A percentile compares a stretch with the other conserved stretches of the same genome.
These are phyloP conservation scores for Paracoccidioides brasiliensis DNA, from an alignment of 2,329 filamentous ascomycete species.

Conservation along the genomic window DNA sequence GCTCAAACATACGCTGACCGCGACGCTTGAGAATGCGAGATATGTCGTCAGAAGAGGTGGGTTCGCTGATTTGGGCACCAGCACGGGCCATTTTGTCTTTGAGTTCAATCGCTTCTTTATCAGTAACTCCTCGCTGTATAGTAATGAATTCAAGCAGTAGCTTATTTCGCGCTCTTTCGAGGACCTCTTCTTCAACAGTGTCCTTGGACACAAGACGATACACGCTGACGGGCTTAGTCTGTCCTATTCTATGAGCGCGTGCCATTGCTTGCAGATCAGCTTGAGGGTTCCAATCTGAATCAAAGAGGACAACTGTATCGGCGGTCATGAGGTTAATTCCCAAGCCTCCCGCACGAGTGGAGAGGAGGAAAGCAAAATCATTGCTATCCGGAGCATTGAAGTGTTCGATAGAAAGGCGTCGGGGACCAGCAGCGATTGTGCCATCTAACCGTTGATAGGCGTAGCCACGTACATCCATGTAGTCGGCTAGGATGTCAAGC, in stretches of 20 bases:
- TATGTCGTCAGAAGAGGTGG: slow-evolving; percentile 85
- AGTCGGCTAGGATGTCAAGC: slow-evolving; percentile 90
- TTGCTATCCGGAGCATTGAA: slow-evolving; percentile 95
- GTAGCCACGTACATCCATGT: slow-evolving; percentile 84
- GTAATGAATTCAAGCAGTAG: slow-evolving; percentile 94
- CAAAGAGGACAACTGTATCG: slow-evolving; percentile 87
- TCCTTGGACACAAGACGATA: slow-evolving; percentile 96
- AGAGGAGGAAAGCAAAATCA: slow-evolving; percentile 92
- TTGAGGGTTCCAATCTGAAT: slow-evolving; percentile 97
- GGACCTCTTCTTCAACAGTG: slow-evolving; percentile 93
- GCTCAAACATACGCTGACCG: slow-evolving; percentile 98
- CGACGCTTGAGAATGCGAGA: slow-evolving; percentile 92
- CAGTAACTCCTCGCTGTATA: slow-evolving; percentile 91
- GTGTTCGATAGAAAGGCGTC: slow-evolving; percentile 91
- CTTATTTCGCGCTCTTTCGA: slow-evolving; percentile 94
- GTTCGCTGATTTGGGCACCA: slow-evolving; percentile 51
- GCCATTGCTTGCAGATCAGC: slow-evolving; percentile 98
- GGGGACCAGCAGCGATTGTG: slow-evolving; percentile 76
- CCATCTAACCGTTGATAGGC: slow-evolving; percentile 91
- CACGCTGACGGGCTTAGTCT: slow-evolving; percentile 90
- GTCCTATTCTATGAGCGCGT: slow-evolving; percentile 91
- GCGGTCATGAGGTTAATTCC: slow-evolving; percentile 95
- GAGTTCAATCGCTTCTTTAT: slow-evolving; percentile 77
- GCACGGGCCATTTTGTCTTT: slow-evolving; percentile 62
- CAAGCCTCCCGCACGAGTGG: slow-evolving; percentile 84